A percentile compares a stretch with the other conserved stretches of the same genome.
These are phyloP conservation scores for Sporothrix pallida DNA, from an alignment of 2,329 filamentous ascomycete genomes.

Conservation along the genomic window DNA sequence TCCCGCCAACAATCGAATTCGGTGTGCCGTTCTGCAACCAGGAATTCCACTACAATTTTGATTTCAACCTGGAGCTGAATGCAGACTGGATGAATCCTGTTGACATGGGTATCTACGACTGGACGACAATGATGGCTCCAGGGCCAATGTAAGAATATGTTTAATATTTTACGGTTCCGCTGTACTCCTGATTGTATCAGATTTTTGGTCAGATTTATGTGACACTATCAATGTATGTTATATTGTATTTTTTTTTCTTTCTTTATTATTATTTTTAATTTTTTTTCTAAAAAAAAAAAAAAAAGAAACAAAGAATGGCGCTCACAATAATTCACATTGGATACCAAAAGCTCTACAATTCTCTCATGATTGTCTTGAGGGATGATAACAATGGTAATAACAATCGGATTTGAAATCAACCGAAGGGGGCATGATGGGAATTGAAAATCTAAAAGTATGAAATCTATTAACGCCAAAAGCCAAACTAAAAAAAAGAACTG, in stretches of 20 bases:
- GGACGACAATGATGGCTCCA: slow-evolving; percentile 28
- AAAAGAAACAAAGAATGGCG: neutral
- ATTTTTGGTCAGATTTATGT: neutral
- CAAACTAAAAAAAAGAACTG: too few species aligned
- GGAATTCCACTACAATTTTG: slow-evolving; percentile 7
- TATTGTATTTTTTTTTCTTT: too few species aligned
- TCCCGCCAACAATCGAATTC: slow-evolving; percentile 18
- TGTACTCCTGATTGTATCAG: neutral
- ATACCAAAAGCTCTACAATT: too few species aligned
- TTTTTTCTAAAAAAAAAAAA: too few species aligned
- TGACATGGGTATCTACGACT: neutral
- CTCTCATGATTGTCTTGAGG: too few species aligned
- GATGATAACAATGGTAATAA: too few species aligned
- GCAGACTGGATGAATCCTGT: slow-evolving; percentile 7
- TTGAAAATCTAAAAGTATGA: too few species aligned
- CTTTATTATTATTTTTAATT: neutral
- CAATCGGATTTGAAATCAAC: too few species aligned
- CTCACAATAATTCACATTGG: neutral
- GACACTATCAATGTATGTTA: too few species aligned
- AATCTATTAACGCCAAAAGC: too few species aligned
- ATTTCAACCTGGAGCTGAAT: slow-evolving; percentile 19
- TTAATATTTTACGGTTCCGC: neutral
- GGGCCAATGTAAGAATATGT: neutral
- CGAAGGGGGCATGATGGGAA: too few species aligned
- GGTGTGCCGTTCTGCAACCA: slow-evolving; percentile 4